Base-by-base conservation (phyloP, 2,329 filamentous ascomycete genomes). In the Rutstroemia sp. region DNA sequence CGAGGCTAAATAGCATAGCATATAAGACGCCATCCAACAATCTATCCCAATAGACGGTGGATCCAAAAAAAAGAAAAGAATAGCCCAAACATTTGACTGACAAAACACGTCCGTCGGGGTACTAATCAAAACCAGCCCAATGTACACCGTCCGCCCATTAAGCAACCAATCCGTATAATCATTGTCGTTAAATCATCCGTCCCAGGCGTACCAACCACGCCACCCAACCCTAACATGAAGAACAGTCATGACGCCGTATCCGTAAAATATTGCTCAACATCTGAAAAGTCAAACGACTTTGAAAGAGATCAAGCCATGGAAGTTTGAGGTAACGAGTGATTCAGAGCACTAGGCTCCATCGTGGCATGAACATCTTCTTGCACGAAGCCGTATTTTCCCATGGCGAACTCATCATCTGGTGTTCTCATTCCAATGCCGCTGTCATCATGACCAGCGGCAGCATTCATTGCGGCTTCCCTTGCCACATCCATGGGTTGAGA, bases 361-460 rank as follows among this genome's bases (percentile, higher is more conserved):
- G 63, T 54, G 47, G 57, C 38, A 53, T 66, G 63, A 16, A 59
- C 30, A 39, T 62, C 60, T 46, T 58, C 59, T 44, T 61, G 65
- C 17, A 39, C 52, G 57, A 77, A 78, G 9, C 75, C 73, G 65
- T 78, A 85, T 65, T 85, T 85, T 52, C 81, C 79, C 68, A 82
- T 77, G 1, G 78, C 74, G 48, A 82, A 83, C 25, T 86, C 83
- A 54, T 86, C 83, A 53, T 86, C 83, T 0, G 83, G 82, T 4
- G 82, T 85, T 51, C 82, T 74, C 64, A 90, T 85, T 30, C 85
- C 85, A 58, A 90, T 90, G 1, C 86, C 87, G 65, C 87, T 90
- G 62, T 90, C 87, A 62, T 90, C 87, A 59, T 86, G 81, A 49
- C 70, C 75, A 44, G 73, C 72, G 57, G 78, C 76, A 57, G 74